Evolutionary conservation across 768 basidiomycete genomes (phyloP).

Genomic region (Rhodosporidiobolus odoratus): DNA sequence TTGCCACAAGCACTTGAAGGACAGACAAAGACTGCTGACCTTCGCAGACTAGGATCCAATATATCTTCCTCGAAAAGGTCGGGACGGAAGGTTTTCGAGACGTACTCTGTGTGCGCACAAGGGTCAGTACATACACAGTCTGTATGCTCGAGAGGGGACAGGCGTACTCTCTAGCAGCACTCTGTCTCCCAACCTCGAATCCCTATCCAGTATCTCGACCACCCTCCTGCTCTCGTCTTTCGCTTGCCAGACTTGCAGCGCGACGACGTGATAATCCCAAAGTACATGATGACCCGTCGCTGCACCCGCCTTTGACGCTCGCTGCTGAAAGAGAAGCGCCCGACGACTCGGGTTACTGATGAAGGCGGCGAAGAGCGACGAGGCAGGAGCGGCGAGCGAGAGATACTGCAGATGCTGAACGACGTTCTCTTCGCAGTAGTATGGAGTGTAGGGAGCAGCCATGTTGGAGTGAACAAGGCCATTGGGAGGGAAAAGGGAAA

Average conservation of each 20-base stretch:
- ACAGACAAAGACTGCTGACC: neutral
- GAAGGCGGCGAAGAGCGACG: slow-evolving; percentile 28
- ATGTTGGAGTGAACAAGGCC: neutral
- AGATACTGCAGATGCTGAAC: slow-evolving; percentile 11
- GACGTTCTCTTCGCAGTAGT: slow-evolving; percentile 40
- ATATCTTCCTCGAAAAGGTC: slow-evolving; percentile 10
- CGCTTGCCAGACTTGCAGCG: neutral
- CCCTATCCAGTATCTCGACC: slow-evolving; percentile 20
- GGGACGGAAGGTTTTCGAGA: slow-evolving; percentile 18
- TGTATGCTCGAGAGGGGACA: too few relatives aligned
- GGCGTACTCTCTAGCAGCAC: slow-evolving; percentile 5
- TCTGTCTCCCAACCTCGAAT: slow-evolving; percentile 13
- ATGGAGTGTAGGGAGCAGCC: slow-evolving; percentile 16
- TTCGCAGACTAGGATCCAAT: neutral
- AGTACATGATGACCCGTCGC: slow-evolving; percentile 26
- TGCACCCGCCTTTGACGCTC: neutral
- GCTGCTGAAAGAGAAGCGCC: slow-evolving; percentile 31
- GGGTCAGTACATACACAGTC: rapidly evolving
- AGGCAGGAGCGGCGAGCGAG: neutral
- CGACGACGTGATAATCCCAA: slow-evolving; percentile 39
- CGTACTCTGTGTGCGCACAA: slow-evolving; percentile 15
- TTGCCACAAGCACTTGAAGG: neutral
- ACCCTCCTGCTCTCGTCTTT: neutral
- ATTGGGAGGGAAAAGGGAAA: neutral
- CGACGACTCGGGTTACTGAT: slow-evolving; percentile 15